Evolutionary conservation across 2,329 filamentous ascomycete species (phyloP), one percentile per base, ranked within the genome.

Genomic region (Camptophora hylomeconis): DNA sequence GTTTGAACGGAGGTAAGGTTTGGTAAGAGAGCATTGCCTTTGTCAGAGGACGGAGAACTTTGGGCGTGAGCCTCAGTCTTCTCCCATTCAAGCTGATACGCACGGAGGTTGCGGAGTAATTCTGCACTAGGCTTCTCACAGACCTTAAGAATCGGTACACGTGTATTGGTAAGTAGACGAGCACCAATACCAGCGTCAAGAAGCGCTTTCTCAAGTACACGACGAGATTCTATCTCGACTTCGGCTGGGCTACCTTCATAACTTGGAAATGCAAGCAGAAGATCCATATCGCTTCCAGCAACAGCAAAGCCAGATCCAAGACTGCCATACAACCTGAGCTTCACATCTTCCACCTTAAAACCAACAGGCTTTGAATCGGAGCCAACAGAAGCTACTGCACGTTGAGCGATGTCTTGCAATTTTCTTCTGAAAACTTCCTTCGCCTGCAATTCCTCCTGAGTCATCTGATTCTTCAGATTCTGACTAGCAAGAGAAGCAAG

Each of bases 261-360:
- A 5, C 65, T 54, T 3, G 69, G 70, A 2, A 80, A 77, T 4
- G 89, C 60, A 18, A 92, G 67, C 6, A 77, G 80, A 17, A 93
- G 67, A 52, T 94, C 86, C 77, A 93, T 83, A 46, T 93, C 84
- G 2, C 84, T 87, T n/a, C 74, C 72, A 44, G 80, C 80, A 7
- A 80, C 83, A 3, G 81, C 86, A 54, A 92, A 92, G 0, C 84
- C 84, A 8, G 83, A 86, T 12, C 72, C 70, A 25, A 92, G 62
- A 49, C 83, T 92, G 4, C 83, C 84, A 47, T 89, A 92, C 45
- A 77, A 82, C 42, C 72, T 72, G 9, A 92, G 60, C 30, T 72
- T 62, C n/a, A 87, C 67, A 28, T 67, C 68, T 7, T 57, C 47
- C 14, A 64, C 47, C 10, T 64, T 56, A 32, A 79, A 73, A 5